These are phyloP conservation scores for Melampsora medusae DNA, from an alignment of 1,284 basidiomycete genomes.

Conservation along the genomic window DNA sequence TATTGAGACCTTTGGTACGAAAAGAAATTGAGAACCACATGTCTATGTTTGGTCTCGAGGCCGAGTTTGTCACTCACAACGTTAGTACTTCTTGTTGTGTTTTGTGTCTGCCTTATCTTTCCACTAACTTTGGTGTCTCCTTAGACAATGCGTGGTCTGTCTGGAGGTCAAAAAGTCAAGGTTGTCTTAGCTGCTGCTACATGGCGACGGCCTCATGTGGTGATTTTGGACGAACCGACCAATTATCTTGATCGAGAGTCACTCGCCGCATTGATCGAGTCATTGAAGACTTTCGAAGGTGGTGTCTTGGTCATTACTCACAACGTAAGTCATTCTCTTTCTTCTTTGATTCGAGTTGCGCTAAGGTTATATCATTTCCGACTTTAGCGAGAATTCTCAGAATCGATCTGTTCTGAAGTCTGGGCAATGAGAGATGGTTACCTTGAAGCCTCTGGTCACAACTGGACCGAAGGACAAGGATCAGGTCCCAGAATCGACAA, in stretches of 20 bases:
- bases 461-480: slow-evolving; percentile 94
- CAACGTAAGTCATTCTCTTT: slow-evolving; percentile 58
- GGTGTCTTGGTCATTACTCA: slow-evolving; percentile 95
- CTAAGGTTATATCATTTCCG: background rate
- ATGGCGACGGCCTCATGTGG: slow-evolving; percentile 95
- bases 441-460: slow-evolving; percentile 91
- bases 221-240: slow-evolving; percentile 88
- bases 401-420: slow-evolving; percentile 77
- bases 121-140: background rate
- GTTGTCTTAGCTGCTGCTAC: slow-evolving; percentile 97
- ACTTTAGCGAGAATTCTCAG: slow-evolving; percentile 80
- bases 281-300: slow-evolving; percentile 92
- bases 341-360: background rate
- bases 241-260: slow-evolving; percentile 98
- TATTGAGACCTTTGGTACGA: slow-evolving; percentile 91
- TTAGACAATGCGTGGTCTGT: slow-evolving; percentile 79
- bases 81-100: slow-evolving; percentile 45
- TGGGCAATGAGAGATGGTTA: slow-evolving; percentile 92
- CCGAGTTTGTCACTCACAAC: slow-evolving; percentile 88
- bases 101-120: background rate
- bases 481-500: slow-evolving; percentile 84
- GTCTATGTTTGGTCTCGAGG: slow-evolving; percentile 90
- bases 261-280: slow-evolving; percentile 90
- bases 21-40: slow-evolving; percentile 98
- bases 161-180: slow-evolving; percentile 99